phyloP scores from a whole-genome alignment of 148 eudicot genomes.

The Agrostemma githago region DNA sequence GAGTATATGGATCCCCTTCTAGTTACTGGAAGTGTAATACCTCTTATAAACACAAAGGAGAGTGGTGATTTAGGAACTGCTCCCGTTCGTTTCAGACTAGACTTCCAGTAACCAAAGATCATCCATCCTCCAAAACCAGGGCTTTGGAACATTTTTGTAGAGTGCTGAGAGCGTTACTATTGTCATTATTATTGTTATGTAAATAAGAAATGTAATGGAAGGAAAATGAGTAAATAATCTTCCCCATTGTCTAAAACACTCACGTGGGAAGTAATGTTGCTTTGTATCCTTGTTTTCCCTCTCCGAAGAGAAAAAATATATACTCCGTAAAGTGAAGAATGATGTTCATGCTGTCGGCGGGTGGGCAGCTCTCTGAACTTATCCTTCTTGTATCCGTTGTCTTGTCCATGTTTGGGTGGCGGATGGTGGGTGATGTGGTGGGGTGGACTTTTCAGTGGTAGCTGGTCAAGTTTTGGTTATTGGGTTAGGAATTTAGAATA shows the following conservation, averaged over 20 bases:
- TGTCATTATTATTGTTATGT: neutral
- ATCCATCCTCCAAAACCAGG: slow-evolving; percentile 3
- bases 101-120: neutral
- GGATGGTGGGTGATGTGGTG: too few species aligned
- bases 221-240: neutral
- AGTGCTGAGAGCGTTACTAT: slow-evolving; percentile 16
- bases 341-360: neutral
- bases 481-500: too few species aligned
- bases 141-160: slow-evolving; percentile 29
- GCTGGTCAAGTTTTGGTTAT: too few species aligned
- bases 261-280: neutral
- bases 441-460: too few species aligned
- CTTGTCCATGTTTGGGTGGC: neutral
- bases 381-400: neutral
- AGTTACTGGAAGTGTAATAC: neutral
- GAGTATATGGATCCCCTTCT: slow-evolving; percentile 7
- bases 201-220: slow-evolving; percentile 17
- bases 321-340: neutral
- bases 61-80: neutral
- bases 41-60: neutral
- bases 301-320: neutral
- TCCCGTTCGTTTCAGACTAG: neutral
- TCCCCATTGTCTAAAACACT: neutral
- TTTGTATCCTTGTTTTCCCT: neutral
- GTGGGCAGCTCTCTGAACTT: neutral